Base-by-base conservation (phyloP, 2,329 filamentous ascomycete species). In the Neofusicoccum umdonicola region DNA sequence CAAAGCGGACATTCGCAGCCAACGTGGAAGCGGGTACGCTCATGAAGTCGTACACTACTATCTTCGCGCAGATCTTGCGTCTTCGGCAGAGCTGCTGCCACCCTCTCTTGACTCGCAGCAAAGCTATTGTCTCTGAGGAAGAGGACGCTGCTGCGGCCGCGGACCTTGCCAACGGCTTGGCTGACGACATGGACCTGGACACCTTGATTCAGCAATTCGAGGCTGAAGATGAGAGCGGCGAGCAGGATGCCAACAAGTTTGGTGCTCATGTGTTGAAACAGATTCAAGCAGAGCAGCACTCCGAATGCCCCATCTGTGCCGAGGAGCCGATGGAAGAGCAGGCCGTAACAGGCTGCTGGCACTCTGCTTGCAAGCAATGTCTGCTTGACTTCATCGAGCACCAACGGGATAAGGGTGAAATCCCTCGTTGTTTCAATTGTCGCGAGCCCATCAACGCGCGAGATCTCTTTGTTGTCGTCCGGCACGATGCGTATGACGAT, bases 261-360 rank as follows among this genome's bases (percentile, higher is more conserved):
- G 93, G 93, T 0, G 89, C 93, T 0, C 89, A 97, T 74, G 93
- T 94, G 0, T 82, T 99, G 13, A 87, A 90, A 67, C 92, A 98
- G 75, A 99, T 99, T 54, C 91, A 96, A 69, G 91, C 91, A 63
- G 94, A 98, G 72, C 88, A 91, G 0, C 87, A 90, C 66, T 90
- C 90, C 66, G 95, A 99, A 79, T 99, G 95, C 71, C 94, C 95
- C 0, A 91, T 99, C 61, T 99, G 95, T 78, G 88, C 91, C 3
- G 94, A 98, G 76, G 95, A 98, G 75, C 93, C 93, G 3, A 98
- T 98, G 93, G 86, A 92, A 45, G 90, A 97, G 62, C 94, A 96
- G 73, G 90, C 91, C 0, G 95, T 99, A 1, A 98, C 95, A 0
- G 92, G 92, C 0, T 99, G 95, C 78, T 99, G 95, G 93, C 95